Evolutionary conservation across 148 eudicot genomes (phyloP).

Genomic region (Drosera capensis): DNA sequence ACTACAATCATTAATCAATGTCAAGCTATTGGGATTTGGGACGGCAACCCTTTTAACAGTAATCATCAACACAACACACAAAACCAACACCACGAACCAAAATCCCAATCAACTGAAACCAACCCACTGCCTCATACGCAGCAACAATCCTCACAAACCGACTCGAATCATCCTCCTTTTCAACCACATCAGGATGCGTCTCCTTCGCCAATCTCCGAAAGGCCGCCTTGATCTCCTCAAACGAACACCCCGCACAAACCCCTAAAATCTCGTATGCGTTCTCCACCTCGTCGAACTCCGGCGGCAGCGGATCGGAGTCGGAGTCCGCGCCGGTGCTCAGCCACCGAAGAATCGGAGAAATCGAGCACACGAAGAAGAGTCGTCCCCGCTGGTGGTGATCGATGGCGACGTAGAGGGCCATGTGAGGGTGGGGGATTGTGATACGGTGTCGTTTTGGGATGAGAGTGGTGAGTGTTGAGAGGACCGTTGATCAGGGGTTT

Average conservation of each 20-base stretch:
- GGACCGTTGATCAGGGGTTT: no score
- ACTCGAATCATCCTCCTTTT: slow-evolving; percentile 20
- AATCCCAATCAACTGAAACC: background rate
- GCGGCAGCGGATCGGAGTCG: no score
- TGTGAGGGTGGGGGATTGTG: no score
- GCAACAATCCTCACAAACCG: slow-evolving; percentile 67
- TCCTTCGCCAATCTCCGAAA: slow-evolving; percentile 80
- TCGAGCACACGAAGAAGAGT: no score
- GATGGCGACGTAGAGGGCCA: no score
- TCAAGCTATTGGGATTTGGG: no score
- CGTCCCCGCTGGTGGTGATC: no score
- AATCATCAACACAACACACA: background rate
- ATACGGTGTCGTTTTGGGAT: no score
- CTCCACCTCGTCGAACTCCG: slow-evolving; percentile 44
- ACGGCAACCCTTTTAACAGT: no score
- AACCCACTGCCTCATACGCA: slow-evolving; percentile 54
- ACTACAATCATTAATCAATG: no score
- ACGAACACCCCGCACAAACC: slow-evolving; percentile 46
- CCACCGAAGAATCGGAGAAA: no score
- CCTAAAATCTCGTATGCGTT: slow-evolving; percentile 65
- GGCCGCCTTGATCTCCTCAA: slow-evolving; percentile 53
- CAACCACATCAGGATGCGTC: slow-evolving; percentile 83
- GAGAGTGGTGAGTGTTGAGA: no score
- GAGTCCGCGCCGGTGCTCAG: slow-evolving; percentile 34
- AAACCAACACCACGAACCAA: background rate